Evolutionary conservation across 2,329 filamentous ascomycete species (phyloP).

Genomic region (Didymella keratinophila): DNA sequence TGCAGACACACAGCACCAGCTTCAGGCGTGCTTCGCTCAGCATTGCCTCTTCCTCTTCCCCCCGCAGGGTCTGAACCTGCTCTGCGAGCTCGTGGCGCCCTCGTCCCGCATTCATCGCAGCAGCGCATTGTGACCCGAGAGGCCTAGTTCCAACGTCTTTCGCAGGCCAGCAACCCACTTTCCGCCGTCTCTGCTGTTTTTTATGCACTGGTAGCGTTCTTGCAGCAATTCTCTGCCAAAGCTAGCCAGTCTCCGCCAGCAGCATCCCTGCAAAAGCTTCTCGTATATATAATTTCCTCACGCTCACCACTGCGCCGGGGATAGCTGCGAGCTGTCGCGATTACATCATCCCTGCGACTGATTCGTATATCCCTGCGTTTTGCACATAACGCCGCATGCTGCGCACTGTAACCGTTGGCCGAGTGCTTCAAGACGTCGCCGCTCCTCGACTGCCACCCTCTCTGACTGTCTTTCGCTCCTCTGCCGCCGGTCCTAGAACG

Average conservation of each 20-base stretch:
- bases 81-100: conserved; percentile 22
- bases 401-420: conserved; percentile 21
- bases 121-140: conserved; percentile 14
- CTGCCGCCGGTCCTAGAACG: conserved; percentile 42
- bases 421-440: conserved; percentile 26
- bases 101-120: conserved; percentile 20
- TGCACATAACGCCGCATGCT: conserved; percentile 19
- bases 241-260: conserved; percentile 3
- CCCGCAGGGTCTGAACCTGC: conserved; percentile 21
- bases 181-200: conserved; percentile 17
- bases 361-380: conserved; percentile 14
- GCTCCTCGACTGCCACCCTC: conserved; percentile 21
- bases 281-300: conserved; percentile 9
- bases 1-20: conserved; percentile 12
- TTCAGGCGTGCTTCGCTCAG: conserved; percentile 10
- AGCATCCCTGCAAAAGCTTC: conserved; percentile 12
- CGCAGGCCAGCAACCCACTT: conserved; percentile 11
- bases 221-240: background rate
- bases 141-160: conserved; percentile 23
- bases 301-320: conserved; percentile 1
- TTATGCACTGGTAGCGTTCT: conserved; percentile 5
- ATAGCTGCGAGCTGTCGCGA: conserved; percentile 8
- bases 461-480: conserved; percentile 23
- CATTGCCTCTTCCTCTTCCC: conserved; percentile 20
- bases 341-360: conserved; percentile 21